phyloP scores from a whole-genome alignment of 2,329 filamentous ascomycete genomes.

The Pestalotiopsis sp. region DNA sequence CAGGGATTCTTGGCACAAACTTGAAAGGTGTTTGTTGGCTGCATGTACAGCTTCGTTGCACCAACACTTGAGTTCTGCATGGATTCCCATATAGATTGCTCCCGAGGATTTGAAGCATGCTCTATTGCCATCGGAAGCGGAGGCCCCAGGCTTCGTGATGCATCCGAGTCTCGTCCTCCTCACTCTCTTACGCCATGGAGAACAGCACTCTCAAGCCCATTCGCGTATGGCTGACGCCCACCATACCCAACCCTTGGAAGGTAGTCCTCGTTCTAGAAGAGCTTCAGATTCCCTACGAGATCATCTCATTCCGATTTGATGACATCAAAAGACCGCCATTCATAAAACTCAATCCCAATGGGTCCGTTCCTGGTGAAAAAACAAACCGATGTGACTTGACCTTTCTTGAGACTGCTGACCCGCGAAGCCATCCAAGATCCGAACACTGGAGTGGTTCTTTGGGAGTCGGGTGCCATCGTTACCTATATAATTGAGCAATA shows the following conservation, averaged over 20 bases:
- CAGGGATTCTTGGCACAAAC: not conserved
- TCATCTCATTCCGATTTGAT: not conserved
- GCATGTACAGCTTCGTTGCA: not conserved
- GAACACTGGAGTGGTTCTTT: slow-evolving; percentile 44
- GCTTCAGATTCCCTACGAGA: not conserved
- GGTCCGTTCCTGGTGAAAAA: not conserved
- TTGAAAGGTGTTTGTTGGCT: not conserved
- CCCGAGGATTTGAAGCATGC: not conserved
- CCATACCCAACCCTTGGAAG: not conserved
- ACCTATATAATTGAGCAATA: too few relatives aligned
- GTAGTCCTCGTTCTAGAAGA: not conserved
- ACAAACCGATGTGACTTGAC: accelerated
- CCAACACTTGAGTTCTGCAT: not conserved
- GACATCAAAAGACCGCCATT: not conserved
- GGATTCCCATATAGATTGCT: not conserved
- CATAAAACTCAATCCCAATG: not conserved
- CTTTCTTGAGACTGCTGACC: not conserved
- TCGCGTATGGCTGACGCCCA: not conserved
- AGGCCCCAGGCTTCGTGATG: not conserved
- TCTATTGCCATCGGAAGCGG: too few relatives aligned
- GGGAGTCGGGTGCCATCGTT: slow-evolving; percentile 52
- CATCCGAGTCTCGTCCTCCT: not conserved
- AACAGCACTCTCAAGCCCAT: not conserved
- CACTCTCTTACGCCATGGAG: not conserved
- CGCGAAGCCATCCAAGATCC: slow-evolving; percentile 32